A percentile compares a stretch with the other conserved stretches of the same genome.
Evolutionary conservation across 306 rosid species (phyloP).

Genomic region (Corylus heterophylla): DNA sequence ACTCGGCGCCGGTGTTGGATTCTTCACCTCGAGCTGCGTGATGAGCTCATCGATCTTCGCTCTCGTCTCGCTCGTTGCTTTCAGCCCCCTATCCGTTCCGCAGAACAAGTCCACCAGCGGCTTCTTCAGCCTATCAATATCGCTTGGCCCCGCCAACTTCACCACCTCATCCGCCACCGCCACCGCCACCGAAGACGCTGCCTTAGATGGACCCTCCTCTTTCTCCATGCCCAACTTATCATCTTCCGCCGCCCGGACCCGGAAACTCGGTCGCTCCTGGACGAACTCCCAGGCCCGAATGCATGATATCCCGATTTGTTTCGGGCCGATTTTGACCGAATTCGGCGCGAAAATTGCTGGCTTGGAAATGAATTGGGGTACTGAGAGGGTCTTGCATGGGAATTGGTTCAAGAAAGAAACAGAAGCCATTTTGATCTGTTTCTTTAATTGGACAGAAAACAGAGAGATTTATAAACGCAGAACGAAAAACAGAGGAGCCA

Average conservation of each 20-base stretch:
- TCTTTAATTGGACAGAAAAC: background rate
- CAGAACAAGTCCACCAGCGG: slow-evolving; percentile 68
- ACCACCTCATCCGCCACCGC: slow-evolving; percentile 42
- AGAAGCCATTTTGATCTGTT: slow-evolving; percentile 48
- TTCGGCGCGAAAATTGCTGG: slow-evolving; percentile 37
- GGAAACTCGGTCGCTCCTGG: slow-evolving; percentile 23
- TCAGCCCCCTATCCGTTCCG: slow-evolving; percentile 81
- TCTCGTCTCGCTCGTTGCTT: slow-evolving; percentile 72
- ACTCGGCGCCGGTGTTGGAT: slow-evolving; percentile 85
- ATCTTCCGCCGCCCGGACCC: slow-evolving; percentile 39
- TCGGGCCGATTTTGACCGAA: slow-evolving; percentile 27
- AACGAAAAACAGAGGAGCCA: background rate
- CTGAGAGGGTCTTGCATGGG: slow-evolving; percentile 41
- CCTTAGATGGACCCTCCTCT: slow-evolving; percentile 21
- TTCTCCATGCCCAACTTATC: slow-evolving; percentile 56
- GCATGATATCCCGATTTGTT: slow-evolving; percentile 18
- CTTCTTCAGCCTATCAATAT: slow-evolving; percentile 62
- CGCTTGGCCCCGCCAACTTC: slow-evolving; percentile 36
- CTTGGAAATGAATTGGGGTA: slow-evolving; percentile 31
- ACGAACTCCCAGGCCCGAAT: slow-evolving; percentile 17
- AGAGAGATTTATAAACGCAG: background rate
- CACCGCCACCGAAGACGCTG: slow-evolving; percentile 5
- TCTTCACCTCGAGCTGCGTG: slow-evolving; percentile 75
- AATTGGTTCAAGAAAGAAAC: slow-evolving; percentile 49
- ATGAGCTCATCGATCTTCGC: slow-evolving; percentile 93